Evolutionary conservation across 441 rosid genomes (phyloP).

Genomic region (Capsella rubella): DNA sequence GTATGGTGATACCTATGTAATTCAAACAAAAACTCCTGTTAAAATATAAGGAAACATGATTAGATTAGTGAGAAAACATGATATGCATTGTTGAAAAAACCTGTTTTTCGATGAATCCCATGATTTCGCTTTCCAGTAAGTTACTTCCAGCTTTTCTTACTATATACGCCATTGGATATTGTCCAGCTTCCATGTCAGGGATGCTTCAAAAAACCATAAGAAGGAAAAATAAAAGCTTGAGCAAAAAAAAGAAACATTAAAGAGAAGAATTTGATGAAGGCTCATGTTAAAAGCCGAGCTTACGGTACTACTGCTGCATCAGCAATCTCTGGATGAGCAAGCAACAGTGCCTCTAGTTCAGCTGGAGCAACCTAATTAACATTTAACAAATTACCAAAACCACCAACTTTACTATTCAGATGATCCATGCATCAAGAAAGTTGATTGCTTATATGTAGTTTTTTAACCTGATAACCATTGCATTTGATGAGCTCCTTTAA

Average conservation of each 20-base stretch:
- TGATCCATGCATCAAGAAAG: not conserved
- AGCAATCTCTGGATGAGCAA: conserved; percentile 70
- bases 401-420: conserved; percentile 14
- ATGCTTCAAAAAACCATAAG: conserved; percentile 51
- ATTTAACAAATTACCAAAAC: conserved; percentile 14
- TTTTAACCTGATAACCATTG: conserved; percentile 88
- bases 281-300: conserved; percentile 35
- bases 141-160: conserved; percentile 62
- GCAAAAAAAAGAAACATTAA: not conserved
- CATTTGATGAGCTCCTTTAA: conserved; percentile 91
- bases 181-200: conserved; percentile 83
- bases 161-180: conserved; percentile 85
- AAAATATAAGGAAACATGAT: conserved; percentile 2
- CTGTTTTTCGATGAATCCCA: conserved; percentile 72
- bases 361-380: conserved; percentile 85
- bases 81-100: conserved; percentile 40
- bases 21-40: conserved; percentile 14
- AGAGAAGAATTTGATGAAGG: conserved; percentile 15
- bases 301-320: conserved; percentile 95
- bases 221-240: not conserved
- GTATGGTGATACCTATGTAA: conserved; percentile 78
- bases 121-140: conserved; percentile 53
- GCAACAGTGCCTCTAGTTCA: conserved; percentile 85
- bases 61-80: not conserved
- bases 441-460: not conserved